Evolutionary conservation across 2,329 filamentous ascomycete genomes (phyloP), one percentile per base, ranked within the genome.

Genomic region (Fusarium hostae): DNA sequence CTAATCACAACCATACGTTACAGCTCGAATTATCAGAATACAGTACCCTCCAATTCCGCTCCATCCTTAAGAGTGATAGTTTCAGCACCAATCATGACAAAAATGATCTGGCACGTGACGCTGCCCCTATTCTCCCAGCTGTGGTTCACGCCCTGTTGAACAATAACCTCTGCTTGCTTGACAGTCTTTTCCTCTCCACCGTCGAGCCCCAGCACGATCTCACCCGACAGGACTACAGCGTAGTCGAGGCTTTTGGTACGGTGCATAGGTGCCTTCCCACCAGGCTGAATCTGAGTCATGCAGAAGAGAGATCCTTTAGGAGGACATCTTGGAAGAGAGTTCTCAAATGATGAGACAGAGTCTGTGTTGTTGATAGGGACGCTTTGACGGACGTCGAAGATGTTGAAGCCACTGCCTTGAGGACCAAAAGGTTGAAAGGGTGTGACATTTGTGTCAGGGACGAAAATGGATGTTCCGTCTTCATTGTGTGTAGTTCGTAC

Each of bases 131-230:
- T 86, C 20, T 79, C 73, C 83, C 84, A 87, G 15, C 76, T 74
- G 73, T 87, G 85, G 59, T 82, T 84, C 12, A 78, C 79, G 0
- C 84, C 84, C 43, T 81, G 76, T 72, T 84, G 81, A 1, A 85
- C 76, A 37, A 84, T 75, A n/a, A 81, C 70, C 45, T 85, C 83
- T 15, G 83, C 83, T 4, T 74, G 71, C 32, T 64, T 66, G 4
- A 84, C 30, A 8, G 75, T 78, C 66, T 76, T 82, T 74, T 83
- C 82, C 52, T 81, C 82, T 9, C 83, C 83, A 6, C 77, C 74
- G 63, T 85, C 84, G 2, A 86, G 77, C 9, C 63, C 72, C n/a
- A 84, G 68, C 7, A 82, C 80, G 9, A 85, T 79, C 59, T 79
- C 78, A 4, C 84, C 83, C 11, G 78, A 75, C 11, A 85, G 20